These are phyloP conservation scores for Fusarium foetens DNA, from an alignment of 2,329 filamentous ascomycete genomes.

Conservation along the genomic window DNA sequence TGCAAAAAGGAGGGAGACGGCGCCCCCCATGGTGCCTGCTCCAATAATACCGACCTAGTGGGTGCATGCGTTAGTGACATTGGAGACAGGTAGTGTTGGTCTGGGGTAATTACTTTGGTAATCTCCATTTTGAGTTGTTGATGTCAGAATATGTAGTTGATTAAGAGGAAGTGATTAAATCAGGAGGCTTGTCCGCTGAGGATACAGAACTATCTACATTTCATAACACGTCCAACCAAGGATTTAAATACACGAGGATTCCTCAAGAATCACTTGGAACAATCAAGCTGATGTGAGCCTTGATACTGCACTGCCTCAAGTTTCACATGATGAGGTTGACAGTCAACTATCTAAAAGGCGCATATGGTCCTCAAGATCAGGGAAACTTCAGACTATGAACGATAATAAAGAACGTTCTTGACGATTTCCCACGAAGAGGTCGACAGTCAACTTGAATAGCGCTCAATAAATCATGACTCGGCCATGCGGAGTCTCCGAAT, in stretches of 20 bases:
- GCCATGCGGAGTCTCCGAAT: background rate
- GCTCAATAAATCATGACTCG: background rate
- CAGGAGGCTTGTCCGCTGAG: background rate
- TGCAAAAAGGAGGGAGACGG: constrained; percentile 12
- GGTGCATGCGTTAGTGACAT: background rate
- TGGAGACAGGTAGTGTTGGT: too few species aligned
- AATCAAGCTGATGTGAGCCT: background rate
- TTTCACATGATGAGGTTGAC: constrained; percentile 8
- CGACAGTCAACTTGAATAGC: constrained; percentile 14
- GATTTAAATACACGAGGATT: background rate
- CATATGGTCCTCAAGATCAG: background rate
- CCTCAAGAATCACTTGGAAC: background rate
- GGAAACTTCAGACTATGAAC: background rate
- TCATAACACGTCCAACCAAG: too few species aligned
- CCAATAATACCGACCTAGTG: constrained; percentile 21
- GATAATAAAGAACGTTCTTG: background rate
- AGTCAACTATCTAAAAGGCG: constrained; percentile 6
- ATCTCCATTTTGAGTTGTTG: constrained; percentile 1
- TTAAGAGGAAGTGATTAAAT: background rate
- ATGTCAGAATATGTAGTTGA: background rate
- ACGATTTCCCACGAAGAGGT: background rate
- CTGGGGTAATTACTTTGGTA: constrained; percentile 1
- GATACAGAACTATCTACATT: background rate
- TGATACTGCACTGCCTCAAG: background rate
- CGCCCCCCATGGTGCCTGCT: constrained; percentile 20